Conservation (phyloP, 768 basidiomycete genomes). For the Cubamyces sp. region DNA sequence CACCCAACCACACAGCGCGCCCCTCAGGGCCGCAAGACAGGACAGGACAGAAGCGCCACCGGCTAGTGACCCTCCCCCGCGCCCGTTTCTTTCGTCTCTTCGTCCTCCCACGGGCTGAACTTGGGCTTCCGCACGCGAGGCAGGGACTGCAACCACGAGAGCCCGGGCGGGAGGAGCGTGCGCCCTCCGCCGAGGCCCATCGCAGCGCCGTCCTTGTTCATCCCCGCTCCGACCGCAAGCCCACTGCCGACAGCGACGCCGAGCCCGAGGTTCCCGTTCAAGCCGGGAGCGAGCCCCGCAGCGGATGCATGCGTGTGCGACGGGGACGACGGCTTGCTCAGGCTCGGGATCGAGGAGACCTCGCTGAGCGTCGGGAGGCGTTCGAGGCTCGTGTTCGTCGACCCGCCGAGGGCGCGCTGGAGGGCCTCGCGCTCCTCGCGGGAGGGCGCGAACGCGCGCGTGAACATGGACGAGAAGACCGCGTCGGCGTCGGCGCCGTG, state of each 20-base stretch:
- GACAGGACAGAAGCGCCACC: not conserved
- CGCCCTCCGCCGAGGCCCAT: slow-evolving; percentile 12
- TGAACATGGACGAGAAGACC: slow-evolving; percentile 42
- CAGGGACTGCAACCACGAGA: slow-evolving; percentile 71
- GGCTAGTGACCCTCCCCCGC: slow-evolving; percentile 18
- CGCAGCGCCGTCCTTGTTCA: slow-evolving; percentile 1
- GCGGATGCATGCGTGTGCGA: slow-evolving; percentile 49
- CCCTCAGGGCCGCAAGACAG: not conserved
- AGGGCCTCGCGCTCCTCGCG: slow-evolving; percentile 86
- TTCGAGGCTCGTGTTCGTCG: slow-evolving; percentile 76
- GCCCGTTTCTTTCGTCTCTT: slow-evolving; percentile 39
- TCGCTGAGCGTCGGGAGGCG: slow-evolving; percentile 78
- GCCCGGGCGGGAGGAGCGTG: slow-evolving; percentile 42
- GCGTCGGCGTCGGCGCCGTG: slow-evolving; percentile 24
- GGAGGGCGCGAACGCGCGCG: slow-evolving; percentile 88
- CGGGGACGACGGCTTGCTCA: slow-evolving; percentile 65
- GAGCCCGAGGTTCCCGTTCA: slow-evolving; percentile 31
- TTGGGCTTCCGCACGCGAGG: slow-evolving; percentile 66
- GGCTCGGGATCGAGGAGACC: slow-evolving; percentile 40
- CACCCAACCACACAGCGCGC: not conserved
- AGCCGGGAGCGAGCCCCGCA: slow-evolving; percentile 18
- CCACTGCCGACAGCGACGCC: not conserved
- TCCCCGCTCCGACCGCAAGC: slow-evolving; percentile 27
- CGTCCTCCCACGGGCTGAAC: slow-evolving; percentile 86
- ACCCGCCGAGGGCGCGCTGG: slow-evolving; percentile 75